Evolutionary conservation across 2,329 filamentous ascomycete genomes (phyloP), one percentile per base, ranked within the genome.

Genomic region (Colletotrichum acutatum): DNA sequence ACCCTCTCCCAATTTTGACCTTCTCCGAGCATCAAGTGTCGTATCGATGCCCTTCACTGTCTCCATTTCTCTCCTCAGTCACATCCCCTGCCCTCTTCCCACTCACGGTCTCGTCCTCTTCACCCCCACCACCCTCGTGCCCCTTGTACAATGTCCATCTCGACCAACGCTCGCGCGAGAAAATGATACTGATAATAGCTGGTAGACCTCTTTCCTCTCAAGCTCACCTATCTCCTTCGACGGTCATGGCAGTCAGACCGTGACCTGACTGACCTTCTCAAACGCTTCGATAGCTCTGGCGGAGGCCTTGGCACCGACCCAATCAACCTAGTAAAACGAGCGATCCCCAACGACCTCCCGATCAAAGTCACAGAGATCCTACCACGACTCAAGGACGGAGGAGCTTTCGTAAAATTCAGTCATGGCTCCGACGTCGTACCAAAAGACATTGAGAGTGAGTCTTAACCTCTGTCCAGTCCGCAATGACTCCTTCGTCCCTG

Each of bases 321-420:
- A 0, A 84, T 89, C 53, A 85, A 84, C 58, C 79, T 89, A 19
- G 86, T 91, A 62, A 89, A 87, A 77, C 88, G 88, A 66, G 92
- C 91, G 0, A 89, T 94, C 28, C 93, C 93, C 1, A 81, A 85
- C 5, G 87, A 87, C 11, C 78, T 92, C 1, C 86, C 90, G 1
- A 85, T 97, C 60, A 91, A 92, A 71, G 90, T 98, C 59, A 94
- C 91, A 3, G 93, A 97, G 78, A 92, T 98, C 19, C 82, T 98
- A 22, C 95, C 95, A 0, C 89, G 95, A 3, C 86, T 97, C 32
- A 95, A 97, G 78, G 97, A 99, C 79, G 97, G 97, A 19, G 97
- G 97, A 14, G 95, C 94, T 0, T 98, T 97, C 80, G 92, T 98
- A 81, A 98, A 97, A 81, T 95, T 97, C 79, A 88, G 88, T 19